Conservation (phyloP, 306 rosid genomes). For the Alnus glutinosa region DNA sequence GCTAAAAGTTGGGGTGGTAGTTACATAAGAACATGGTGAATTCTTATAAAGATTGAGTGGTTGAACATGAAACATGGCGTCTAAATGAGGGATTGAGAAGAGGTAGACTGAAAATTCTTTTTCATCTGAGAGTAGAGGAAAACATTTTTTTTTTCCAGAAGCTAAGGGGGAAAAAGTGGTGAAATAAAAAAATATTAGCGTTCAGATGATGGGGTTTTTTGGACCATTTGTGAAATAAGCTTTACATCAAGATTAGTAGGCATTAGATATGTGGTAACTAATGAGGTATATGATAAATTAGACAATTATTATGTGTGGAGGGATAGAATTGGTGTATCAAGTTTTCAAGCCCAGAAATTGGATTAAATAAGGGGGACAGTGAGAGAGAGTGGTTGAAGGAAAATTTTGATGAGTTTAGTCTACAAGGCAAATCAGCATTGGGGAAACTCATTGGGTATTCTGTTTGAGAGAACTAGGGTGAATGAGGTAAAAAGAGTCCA, state of each 20-base stretch:
- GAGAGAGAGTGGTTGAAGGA: background rate
- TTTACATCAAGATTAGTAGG: background rate
- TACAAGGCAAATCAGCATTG: background rate
- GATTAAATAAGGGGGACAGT: background rate
- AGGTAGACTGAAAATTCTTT: background rate
- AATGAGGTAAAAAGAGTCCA: background rate
- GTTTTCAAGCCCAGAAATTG: background rate
- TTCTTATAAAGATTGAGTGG: slow-evolving; percentile 2
- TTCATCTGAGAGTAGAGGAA: background rate
- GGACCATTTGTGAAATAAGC: background rate
- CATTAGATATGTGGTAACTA: background rate
- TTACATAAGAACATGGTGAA: background rate
- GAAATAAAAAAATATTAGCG: background rate
- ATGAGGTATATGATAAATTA: background rate
- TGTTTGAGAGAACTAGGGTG: background rate
- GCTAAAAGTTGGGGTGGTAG: background rate
- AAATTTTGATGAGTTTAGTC: background rate
- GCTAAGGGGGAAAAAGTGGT: background rate
- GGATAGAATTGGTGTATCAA: background rate
- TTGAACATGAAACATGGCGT: no score
- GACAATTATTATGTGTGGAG: background rate
- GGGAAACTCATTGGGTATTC: background rate
- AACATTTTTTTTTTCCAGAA: background rate
- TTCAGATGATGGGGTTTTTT: background rate
- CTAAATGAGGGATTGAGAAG: background rate